phyloP scores from a whole-genome alignment of 306 rosid genomes.

The peach (Prunus persica) region DNA sequence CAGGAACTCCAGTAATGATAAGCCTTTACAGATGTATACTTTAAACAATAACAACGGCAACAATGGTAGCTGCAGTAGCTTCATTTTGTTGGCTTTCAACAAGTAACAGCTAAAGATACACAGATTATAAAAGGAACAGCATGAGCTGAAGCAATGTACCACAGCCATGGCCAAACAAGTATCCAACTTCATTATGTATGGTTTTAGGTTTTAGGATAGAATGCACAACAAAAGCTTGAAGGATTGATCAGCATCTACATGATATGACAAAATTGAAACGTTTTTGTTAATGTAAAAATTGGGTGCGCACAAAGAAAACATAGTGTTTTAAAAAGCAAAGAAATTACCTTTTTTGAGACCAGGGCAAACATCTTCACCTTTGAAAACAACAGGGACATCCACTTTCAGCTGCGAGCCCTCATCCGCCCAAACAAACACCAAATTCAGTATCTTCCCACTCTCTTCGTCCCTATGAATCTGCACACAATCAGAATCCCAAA shows the following conservation, averaged over 20 bases:
- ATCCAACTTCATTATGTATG: not conserved
- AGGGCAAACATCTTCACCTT: slow-evolving; percentile 75
- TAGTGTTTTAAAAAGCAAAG: not conserved
- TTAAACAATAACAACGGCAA: not conserved
- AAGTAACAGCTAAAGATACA: not conserved
- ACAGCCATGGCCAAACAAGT: not conserved
- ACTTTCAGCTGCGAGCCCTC: slow-evolving; percentile 76
- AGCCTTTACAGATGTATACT: not conserved
- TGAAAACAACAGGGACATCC: slow-evolving; percentile 77
- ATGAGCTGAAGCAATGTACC: not conserved
- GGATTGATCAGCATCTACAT: not conserved
- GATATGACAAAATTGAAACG: not conserved
- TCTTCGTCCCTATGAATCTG: slow-evolving; percentile 73
- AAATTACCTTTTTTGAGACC: slow-evolving; percentile 80
- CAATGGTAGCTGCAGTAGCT: not conserved
- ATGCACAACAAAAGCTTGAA: not conserved
- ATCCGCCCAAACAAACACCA: slow-evolving; percentile 95
- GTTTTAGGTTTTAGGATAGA: not conserved
- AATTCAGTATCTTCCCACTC: slow-evolving; percentile 67
- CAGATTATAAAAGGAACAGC: not conserved
- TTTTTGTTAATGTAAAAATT: not conserved
- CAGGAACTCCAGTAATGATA: not conserved
- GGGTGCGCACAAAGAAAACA: not conserved
- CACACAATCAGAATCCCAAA: slow-evolving; percentile 1
- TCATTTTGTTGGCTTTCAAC: not conserved